Evolutionary conservation across 768 basidiomycete genomes (phyloP).

Genomic region (Leucocoprinus birnbaumii): DNA sequence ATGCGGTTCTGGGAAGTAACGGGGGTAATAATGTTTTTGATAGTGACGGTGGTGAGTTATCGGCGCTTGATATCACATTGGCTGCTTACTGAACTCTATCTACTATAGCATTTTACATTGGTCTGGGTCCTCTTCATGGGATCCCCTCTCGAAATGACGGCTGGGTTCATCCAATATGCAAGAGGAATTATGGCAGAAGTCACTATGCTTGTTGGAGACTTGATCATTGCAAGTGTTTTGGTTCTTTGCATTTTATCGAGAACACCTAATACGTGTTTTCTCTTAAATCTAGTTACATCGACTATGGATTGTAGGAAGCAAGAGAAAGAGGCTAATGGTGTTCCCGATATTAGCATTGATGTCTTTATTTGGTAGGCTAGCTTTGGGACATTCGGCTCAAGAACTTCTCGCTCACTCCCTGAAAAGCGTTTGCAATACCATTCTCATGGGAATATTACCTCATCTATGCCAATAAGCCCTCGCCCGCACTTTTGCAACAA

Average conservation of each 20-base stretch:
- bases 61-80: too few relatives aligned
- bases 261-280: too few relatives aligned
- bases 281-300: not conserved
- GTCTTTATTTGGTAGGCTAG: not conserved
- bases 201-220: not conserved
- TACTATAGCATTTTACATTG: constrained; percentile 1
- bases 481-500: not conserved
- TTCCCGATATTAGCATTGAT: not conserved
- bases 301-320: constrained; percentile 5
- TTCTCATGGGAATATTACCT: constrained; percentile 5
- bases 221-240: not conserved
- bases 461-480: not conserved
- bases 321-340: not conserved
- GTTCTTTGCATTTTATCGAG: too few relatives aligned
- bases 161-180: not conserved
- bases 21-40: not conserved
- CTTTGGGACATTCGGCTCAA: not conserved
- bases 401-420: too few relatives aligned
- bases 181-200: not conserved
- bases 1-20: constrained; percentile 8
- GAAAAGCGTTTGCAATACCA: constrained; percentile 4
- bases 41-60: not conserved
- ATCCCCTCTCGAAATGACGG: not conserved
- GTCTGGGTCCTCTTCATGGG: not conserved
- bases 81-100: too few relatives aligned